Percentiles rank a stretch among this genome's conserved stretches.
Conservation (phyloP, 2,329 filamentous ascomycete species). For the Endothia cerciana region DNA sequence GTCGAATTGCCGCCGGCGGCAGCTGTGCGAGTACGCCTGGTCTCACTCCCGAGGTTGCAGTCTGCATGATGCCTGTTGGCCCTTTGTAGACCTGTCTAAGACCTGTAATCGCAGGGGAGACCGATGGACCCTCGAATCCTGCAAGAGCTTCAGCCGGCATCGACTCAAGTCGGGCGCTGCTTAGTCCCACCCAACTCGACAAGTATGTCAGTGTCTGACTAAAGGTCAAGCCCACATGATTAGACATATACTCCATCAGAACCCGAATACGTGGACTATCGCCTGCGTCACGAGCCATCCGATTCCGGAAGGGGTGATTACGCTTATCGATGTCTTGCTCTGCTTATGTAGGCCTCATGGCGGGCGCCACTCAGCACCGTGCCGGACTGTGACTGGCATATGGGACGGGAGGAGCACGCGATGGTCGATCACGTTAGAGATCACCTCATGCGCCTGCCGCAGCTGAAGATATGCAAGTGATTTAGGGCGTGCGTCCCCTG, state of each 20-base stretch:
- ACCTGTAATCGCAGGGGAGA: not conserved
- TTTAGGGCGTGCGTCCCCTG: not conserved
- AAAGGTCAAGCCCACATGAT: not conserved
- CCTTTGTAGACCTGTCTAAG: not conserved
- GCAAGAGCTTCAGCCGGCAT: not conserved
- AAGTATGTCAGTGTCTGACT: not conserved
- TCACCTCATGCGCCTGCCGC: slow-evolving; percentile 21
- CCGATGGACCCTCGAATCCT: not conserved
- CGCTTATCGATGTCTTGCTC: not conserved
- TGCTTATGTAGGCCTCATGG: slow-evolving; percentile 5
- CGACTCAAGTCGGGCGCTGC: not conserved
- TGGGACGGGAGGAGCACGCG: slow-evolving; percentile 16
- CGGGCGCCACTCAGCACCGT: slow-evolving; percentile 21
- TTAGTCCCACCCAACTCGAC: not conserved
- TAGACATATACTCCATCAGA: not conserved
- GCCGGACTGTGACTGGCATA: slow-evolving; percentile 9
- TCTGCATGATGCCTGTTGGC: not conserved
- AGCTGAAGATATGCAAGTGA: slow-evolving; percentile 19
- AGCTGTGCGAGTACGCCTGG: not conserved
- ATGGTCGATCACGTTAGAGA: slow-evolving; percentile 20
- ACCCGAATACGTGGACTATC: not conserved
- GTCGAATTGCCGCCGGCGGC: not conserved
- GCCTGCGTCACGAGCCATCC: not conserved
- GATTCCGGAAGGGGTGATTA: not conserved
- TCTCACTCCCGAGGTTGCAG: not conserved